Evolutionary conservation across 169 alveolate genomes (phyloP), one percentile per base, ranked within the genome.

Genomic region (Eimeria praecox): DNA sequence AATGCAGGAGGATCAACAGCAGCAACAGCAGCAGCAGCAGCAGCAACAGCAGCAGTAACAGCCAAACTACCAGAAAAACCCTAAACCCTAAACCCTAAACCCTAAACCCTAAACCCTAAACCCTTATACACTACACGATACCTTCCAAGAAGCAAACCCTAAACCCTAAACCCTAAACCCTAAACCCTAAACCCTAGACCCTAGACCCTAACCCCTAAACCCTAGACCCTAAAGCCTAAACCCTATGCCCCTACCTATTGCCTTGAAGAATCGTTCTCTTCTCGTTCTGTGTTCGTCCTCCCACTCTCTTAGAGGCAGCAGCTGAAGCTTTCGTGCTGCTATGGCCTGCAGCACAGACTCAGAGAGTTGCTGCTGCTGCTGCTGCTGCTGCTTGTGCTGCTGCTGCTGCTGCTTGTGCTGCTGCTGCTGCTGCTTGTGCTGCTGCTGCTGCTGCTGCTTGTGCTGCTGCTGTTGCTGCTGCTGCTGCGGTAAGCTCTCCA

Each of bases 301-400:
- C 88, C 88, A 77, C 30, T 77, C 88, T 40, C 88, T 77, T 20
- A 77, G 88, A 10, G 88, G 88, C 88, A 77, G 59, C 49, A 77
- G 62, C 59, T 77, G 88, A 27, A 77, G 59, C 88, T 77, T 77
- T 20, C 88, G 5, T 42, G 49, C 56, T n/a, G 88, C 88, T 77
- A 77, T 77, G 6, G 88, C 88, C 62, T 77, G 88, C 8, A 77
- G 88, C 88, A 77, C 88, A 14, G 88, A 77, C 30, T 77, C 88
- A 40, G 88, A 77, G 9, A 77, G 88, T 62, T 77, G 88, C 88
- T 38, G 88, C 62, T 77, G 88, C 88, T 77, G 88, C 59, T 77
- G 88, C 88, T 77, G 88, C 62, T 40, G 88, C 88, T 77, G 49
- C 59, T 77, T 56, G 20, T 42, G 33, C 62, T 71, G 82, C 82